Evolutionary conservation across 331 rosid species (phyloP), one percentile per base, ranked within the genome.

Genomic region (Pyracantha coccinea): DNA sequence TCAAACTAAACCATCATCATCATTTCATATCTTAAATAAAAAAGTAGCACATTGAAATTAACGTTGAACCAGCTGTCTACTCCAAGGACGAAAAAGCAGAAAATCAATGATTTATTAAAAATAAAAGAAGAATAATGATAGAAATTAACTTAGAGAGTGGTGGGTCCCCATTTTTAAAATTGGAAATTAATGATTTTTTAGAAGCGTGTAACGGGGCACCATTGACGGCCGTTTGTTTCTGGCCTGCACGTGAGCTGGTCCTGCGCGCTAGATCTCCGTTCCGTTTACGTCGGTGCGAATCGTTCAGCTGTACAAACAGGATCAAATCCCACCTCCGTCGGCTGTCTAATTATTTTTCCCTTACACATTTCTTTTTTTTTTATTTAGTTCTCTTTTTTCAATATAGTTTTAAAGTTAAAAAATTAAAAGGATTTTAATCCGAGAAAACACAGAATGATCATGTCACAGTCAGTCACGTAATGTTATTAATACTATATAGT

Each of bases 281-380:
- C 88, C 87, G 86, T 86, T 83, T 81, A 77, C 84, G 93, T 81
- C 88, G 87, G 89, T 81, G 85, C 78, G 28, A 72, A n/a, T 28
- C 15, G 8, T 31, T 68, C 29, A 12, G 65, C 29, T 32, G 77
- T 59, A 25, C 31, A 31, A 14, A 14, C 5, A 47, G 15, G 1
- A 2, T n/a, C 52, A 20, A 61, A 61, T 58, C 29, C 1, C 31
- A 59, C 32, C 24, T 60, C 28, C 33, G 1, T 12, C 10, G 10
- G 3, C 1, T 2, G 14, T 59, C n/a, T 58, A 10, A 21, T 58
- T 8, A 54, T 54, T 54, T 17, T n/a, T 2, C 44, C 44, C 44
- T 35, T 8, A 8, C 44, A 9, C 13, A 9, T 35, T 35, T 9
- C 44, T 35, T 35, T 35, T 35, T 35, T 35, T 35, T 35, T 9